These are phyloP conservation scores for Penicillium bovifimosum DNA, from an alignment of 495 filamentous ascomycete genomes.

Conservation along the genomic window DNA sequence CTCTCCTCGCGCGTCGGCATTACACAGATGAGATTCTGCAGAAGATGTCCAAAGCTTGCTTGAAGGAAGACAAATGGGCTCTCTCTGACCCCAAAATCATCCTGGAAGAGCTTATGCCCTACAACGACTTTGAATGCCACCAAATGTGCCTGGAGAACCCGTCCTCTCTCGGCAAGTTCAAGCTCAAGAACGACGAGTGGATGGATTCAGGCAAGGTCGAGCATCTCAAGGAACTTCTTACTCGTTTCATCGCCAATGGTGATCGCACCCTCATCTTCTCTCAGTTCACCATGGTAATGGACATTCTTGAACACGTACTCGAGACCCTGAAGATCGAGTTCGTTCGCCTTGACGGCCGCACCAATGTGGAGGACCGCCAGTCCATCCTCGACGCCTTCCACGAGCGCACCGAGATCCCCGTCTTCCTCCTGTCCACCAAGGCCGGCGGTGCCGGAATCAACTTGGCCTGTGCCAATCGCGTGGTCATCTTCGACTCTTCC, in stretches of 20 bases:
- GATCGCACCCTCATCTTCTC: constrained; percentile 87
- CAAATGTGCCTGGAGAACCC: constrained; percentile 67
- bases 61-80: constrained; percentile 58
- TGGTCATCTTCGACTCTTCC: constrained; percentile 90
- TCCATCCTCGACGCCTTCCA: constrained; percentile 78
- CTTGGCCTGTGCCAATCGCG: constrained; percentile 89
- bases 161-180: constrained; percentile 61
- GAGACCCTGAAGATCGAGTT: constrained; percentile 67
- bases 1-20: constrained; percentile 74
- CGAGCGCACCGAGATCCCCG: constrained; percentile 67
- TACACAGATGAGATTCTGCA: constrained; percentile 68
- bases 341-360: constrained; percentile 79
- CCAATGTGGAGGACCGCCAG: constrained; percentile 76
- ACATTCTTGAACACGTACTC: constrained; percentile 80
- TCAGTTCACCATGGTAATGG: constrained; percentile 85
- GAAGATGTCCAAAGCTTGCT: constrained; percentile 71
- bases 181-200: constrained; percentile 72
- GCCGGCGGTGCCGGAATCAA: constrained; percentile 96
- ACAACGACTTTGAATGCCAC: constrained; percentile 81
- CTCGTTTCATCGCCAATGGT: constrained; percentile 68
- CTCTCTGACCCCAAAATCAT: constrained; percentile 59
- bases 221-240: constrained; percentile 66
- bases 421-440: constrained; percentile 88
- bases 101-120: constrained; percentile 62
- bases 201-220: constrained; percentile 89